Evolutionary conservation across 1,284 basidiomycete genomes (phyloP).

Genomic region (Ganoderma multipileum): DNA sequence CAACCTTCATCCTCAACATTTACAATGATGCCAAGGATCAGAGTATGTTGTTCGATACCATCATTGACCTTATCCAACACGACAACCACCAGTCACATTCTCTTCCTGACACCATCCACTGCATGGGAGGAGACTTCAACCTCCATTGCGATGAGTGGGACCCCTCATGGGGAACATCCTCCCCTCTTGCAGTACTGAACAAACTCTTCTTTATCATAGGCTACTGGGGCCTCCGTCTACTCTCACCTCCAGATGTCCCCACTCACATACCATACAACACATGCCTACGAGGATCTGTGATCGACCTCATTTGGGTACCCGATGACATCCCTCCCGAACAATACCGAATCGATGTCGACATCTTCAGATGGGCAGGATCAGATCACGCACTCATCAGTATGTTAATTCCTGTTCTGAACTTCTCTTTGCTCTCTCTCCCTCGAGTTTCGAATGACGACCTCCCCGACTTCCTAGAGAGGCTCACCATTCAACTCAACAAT

Average conservation of each 20-base stretch:
- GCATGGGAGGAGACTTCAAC: slow-evolving; percentile 3
- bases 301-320: slow-evolving; percentile 1
- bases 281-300: neutral
- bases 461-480: neutral
- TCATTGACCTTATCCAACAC: neutral
- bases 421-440: neutral
- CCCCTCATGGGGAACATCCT: neutral
- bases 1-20: neutral
- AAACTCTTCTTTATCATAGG: neutral
- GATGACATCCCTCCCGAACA: neutral
- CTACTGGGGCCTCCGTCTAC: neutral
- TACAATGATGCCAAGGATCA: neutral
- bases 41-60: neutral
- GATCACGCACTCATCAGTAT: neutral
- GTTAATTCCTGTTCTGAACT: neutral
- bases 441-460: neutral
- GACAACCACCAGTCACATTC: rapidly evolving
- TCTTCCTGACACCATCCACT: neutral
- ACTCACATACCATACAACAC: neutral
- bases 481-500: neutral
- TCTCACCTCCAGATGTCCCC: neutral
- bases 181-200: neutral
- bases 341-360: neutral
- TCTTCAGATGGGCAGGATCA: neutral
- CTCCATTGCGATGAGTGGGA: neutral